Evolutionary conservation across 768 basidiomycete species (phyloP).

Genomic region (Suillus subalutaceus): DNA sequence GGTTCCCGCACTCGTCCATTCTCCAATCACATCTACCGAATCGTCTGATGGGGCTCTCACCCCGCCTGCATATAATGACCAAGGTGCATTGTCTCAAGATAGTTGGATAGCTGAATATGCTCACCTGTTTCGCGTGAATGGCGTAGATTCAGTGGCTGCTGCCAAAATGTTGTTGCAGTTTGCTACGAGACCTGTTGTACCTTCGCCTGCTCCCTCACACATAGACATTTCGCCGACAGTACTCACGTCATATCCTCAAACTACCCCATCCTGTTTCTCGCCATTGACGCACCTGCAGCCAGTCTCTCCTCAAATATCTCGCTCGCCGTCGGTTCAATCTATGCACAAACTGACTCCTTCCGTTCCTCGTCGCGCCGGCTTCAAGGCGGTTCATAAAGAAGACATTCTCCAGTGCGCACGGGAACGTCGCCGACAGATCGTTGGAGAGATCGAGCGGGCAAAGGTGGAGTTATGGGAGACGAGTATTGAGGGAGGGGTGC

Average conservation of each 20-base stretch:
- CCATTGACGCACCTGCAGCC: constrained; percentile 4
- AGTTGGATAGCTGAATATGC: neutral
- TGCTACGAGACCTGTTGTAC: constrained; percentile 14
- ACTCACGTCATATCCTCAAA: neutral
- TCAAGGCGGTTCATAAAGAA: constrained; percentile 34
- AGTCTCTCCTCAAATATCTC: constrained; percentile 16
- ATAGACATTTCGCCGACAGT: neutral
- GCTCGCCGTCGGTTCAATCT: constrained; percentile 14
- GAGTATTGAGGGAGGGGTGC: constrained; percentile 68
- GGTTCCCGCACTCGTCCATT: constrained; percentile 3
- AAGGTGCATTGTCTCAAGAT: neutral
- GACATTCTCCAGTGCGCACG: constrained; percentile 55
- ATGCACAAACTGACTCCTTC: neutral
- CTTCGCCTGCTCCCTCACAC: constrained; percentile 15
- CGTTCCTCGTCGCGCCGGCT: neutral
- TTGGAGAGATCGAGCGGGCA: constrained; percentile 56
- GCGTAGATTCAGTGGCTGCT: constrained; percentile 23
- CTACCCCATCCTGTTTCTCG: neutral
- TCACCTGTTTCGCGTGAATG: neutral
- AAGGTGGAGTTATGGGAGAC: constrained; percentile 76
- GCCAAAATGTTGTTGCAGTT: constrained; percentile 17
- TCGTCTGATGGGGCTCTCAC: constrained; percentile 3
- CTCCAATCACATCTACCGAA: constrained; percentile 10
- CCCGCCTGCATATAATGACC: constrained; percentile 1
- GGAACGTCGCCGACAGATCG: constrained; percentile 54